Evolutionary conservation across 257 asterid species (phyloP).

Genomic region (Nicotiana benthamiana): DNA sequence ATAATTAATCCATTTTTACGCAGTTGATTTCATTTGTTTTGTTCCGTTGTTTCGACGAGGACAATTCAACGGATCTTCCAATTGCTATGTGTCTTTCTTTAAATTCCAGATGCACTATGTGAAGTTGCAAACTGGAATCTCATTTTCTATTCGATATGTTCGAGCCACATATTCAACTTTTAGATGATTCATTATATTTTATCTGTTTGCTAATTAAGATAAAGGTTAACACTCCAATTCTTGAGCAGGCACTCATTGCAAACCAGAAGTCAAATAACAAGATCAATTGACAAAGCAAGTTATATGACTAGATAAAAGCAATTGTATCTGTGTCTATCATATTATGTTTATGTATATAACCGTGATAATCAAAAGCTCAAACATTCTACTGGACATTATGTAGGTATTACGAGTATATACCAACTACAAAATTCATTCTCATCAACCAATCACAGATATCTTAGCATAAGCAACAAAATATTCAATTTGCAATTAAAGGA

Average conservation of each 20-base stretch:
- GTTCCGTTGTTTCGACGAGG: no score
- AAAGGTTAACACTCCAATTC: no score
- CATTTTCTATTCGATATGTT: background rate
- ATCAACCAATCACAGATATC: background rate
- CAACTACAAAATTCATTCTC: background rate
- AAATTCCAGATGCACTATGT: background rate
- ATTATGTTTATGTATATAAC: background rate
- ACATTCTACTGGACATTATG: background rate
- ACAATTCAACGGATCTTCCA: background rate
- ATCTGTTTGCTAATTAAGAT: no score
- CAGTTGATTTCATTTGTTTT: no score
- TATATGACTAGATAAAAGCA: background rate
- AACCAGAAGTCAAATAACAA: background rate
- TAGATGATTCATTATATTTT: no score
- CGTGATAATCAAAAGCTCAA: background rate
- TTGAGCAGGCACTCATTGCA: background rate
- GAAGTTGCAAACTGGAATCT: background rate
- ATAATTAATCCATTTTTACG: no score
- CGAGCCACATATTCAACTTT: no score
- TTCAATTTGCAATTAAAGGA: background rate
- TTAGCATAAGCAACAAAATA: conserved; percentile 1
- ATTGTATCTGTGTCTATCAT: background rate
- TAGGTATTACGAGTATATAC: background rate
- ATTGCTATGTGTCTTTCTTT: background rate
- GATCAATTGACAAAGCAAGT: background rate